Evolutionary conservation across 176 grass and related monocot genomes (phyloP).

Genomic region (Triticum urartu): DNA sequence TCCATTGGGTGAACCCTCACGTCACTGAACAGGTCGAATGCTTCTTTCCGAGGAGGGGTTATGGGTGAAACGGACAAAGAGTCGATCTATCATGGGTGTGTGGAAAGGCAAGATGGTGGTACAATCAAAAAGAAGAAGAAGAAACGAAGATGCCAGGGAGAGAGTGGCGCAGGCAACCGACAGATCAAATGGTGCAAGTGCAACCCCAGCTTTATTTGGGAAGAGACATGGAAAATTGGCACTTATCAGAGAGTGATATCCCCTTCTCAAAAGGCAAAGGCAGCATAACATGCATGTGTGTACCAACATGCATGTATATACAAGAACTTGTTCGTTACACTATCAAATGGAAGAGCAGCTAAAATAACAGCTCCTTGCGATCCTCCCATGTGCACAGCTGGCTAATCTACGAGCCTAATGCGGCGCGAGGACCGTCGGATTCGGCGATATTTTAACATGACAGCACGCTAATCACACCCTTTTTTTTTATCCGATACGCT

Average conservation of each 20-base stretch:
- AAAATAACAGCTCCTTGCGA: neutral
- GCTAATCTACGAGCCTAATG: neutral
- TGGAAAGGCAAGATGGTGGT: neutral
- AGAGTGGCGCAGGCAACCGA: neutral
- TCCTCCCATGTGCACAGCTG: slow-evolving; percentile 12
- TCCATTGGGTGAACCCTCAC: neutral
- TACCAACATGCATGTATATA: neutral
- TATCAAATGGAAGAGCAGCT: neutral
- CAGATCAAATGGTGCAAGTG: slow-evolving; percentile 4
- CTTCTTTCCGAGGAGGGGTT: neutral
- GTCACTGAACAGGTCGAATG: neutral
- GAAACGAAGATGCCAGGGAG: neutral
- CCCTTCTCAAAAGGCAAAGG: neutral
- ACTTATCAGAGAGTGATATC: neutral
- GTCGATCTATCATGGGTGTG: neutral
- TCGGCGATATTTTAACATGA: neutral
- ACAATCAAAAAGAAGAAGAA: neutral
- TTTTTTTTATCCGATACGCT: neutral
- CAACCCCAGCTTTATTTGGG: neutral
- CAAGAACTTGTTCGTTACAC: slow-evolving; percentile 10
- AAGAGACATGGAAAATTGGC: neutral
- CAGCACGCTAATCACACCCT: slow-evolving; percentile 3
- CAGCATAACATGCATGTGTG: neutral
- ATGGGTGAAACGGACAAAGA: neutral
- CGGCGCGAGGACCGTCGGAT: neutral